phyloP scores from a whole-genome alignment of 2,329 filamentous ascomycete genomes.

The Diplodia intermedia region DNA sequence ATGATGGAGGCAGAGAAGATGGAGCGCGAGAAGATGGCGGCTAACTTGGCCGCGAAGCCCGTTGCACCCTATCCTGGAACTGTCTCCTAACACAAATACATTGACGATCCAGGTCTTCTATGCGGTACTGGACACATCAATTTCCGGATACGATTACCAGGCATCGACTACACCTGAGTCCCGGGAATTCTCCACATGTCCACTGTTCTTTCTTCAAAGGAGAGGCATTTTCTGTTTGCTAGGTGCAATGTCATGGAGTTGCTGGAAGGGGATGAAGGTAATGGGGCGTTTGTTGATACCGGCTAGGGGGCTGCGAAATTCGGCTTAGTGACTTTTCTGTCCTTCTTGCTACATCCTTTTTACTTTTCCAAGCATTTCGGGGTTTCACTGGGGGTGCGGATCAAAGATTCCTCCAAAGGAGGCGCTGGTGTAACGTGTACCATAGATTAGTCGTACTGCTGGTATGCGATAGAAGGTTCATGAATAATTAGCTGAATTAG shows the following conservation, averaged over 20 bases:
- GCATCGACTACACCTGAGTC: background rate
- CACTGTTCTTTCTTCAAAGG: background rate
- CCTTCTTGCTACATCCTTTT: conserved; percentile 9
- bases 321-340: background rate
- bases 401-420: background rate
- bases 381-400: background rate
- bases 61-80: conserved; percentile 20
- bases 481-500: background rate
- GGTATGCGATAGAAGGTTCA: conserved; percentile 21
- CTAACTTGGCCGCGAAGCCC: conserved; percentile 34
- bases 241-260: conserved; percentile 16
- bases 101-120: background rate
- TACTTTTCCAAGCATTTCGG: conserved; percentile 19
- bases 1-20: conserved; percentile 82
- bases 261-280: conserved; percentile 3
- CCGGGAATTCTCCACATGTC: background rate
- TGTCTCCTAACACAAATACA: conserved; percentile 3
- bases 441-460: conserved; percentile 10
- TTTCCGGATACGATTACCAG: background rate
- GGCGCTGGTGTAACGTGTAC: conserved; percentile 24
- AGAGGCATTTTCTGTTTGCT: conserved; percentile 8
- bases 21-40: conserved; percentile 67
- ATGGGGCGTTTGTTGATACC: conserved; percentile 26
- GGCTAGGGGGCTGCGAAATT: background rate
- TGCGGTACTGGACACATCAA: background rate